Evolutionary conservation across 495 filamentous ascomycete species (phyloP).

Genomic region (Friedmanniomyces endolithicus): DNA sequence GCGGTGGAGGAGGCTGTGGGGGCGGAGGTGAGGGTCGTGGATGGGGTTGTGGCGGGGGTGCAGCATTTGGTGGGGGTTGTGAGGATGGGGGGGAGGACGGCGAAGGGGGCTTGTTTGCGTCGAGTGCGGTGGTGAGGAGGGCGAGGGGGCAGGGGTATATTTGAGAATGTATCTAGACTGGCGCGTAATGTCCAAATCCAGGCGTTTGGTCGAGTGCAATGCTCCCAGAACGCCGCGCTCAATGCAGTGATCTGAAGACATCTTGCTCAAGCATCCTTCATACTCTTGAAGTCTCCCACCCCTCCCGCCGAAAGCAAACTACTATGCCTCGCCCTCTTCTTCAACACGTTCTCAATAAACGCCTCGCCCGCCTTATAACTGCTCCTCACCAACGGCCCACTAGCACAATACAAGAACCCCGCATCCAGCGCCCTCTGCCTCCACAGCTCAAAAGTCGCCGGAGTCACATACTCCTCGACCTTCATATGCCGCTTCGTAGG

Average conservation of each 20-base stretch:
- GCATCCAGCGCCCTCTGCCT: slow-evolving; percentile 77
- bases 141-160: slow-evolving; percentile 18
- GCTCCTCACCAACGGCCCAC: slow-evolving; percentile 80
- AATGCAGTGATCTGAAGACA: too few relatives aligned
- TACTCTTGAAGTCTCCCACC: slow-evolving; percentile 12
- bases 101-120: slow-evolving; percentile 21
- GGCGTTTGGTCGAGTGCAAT: too few relatives aligned
- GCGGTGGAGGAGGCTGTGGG: slow-evolving; percentile 35
- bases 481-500: slow-evolving; percentile 96
- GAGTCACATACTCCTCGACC: slow-evolving; percentile 86
- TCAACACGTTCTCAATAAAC: slow-evolving; percentile 95
- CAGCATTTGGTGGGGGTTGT: slow-evolving; percentile 21
- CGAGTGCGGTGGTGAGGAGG: slow-evolving; percentile 15
- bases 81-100: slow-evolving; percentile 19
- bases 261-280: slow-evolving; percentile 1
- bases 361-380: slow-evolving; percentile 97
- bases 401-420: slow-evolving; percentile 94
- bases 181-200: too few relatives aligned
- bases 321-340: slow-evolving; percentile 57
- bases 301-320: slow-evolving; percentile 21
- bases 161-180: not conserved
- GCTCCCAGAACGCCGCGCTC: too few relatives aligned
- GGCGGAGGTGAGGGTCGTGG: slow-evolving; percentile 22
- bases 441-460: slow-evolving; percentile 83
- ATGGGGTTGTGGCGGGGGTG: slow-evolving; percentile 23